phyloP scores from a whole-genome alignment of 768 basidiomycete genomes.

The Amanita fuliginea region DNA sequence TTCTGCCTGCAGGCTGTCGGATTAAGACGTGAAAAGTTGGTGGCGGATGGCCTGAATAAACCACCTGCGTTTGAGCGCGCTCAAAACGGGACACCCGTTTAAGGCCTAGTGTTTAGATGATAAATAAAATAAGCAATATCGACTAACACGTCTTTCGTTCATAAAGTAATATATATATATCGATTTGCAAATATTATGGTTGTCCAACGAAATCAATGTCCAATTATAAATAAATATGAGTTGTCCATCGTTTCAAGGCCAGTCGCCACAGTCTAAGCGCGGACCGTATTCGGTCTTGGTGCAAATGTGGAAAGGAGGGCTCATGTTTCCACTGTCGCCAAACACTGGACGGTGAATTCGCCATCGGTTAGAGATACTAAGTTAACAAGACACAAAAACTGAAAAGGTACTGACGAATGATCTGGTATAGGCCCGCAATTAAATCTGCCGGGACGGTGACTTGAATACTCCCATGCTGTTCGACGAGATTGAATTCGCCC shows the following conservation, averaged over 20 bases:
- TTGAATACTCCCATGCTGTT: not conserved
- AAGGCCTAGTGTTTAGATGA: not conserved
- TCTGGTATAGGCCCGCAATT: not conserved
- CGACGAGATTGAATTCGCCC: not conserved
- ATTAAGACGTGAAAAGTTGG: conserved; percentile 29
- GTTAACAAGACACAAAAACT: not conserved
- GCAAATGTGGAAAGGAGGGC: not conserved
- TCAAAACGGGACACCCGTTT: not conserved
- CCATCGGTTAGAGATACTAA: no score
- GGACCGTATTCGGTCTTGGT: not conserved
- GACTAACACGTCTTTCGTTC: not conserved
- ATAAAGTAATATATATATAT: no score
- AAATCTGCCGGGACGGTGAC: not conserved
- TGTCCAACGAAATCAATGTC: no score
- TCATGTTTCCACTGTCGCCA: not conserved
- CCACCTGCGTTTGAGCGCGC: conserved; percentile 24
- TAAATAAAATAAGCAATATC: not conserved
- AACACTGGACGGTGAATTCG: not conserved
- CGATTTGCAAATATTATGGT: no score
- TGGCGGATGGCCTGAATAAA: conserved; percentile 27
- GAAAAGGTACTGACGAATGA: not conserved
- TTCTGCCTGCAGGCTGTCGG: conserved; percentile 29
- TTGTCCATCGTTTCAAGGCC: not conserved
- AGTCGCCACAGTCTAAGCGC: not conserved
- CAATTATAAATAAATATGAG: no score